Evolutionary conservation across 108 stramenopile genomes (phyloP).

Genomic region (Cyclotella baltica): DNA sequence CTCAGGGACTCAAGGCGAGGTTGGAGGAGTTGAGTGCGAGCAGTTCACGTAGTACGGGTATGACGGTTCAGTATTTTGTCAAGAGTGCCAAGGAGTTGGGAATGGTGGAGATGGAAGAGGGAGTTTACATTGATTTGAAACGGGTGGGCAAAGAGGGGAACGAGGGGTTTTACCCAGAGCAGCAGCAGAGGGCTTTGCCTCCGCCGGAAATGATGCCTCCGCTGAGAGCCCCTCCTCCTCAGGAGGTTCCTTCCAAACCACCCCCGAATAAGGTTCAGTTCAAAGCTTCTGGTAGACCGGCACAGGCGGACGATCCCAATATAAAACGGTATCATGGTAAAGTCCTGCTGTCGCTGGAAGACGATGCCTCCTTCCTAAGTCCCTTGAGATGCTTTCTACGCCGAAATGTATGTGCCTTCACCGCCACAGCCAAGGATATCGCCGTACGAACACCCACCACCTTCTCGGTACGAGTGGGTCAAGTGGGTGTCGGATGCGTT

Average conservation of each 20-base stretch:
- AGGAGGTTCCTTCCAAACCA: neutral
- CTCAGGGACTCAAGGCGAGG: conserved; percentile 66
- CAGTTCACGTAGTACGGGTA: conserved; percentile 87
- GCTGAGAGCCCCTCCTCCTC: neutral
- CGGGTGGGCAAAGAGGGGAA: conserved; percentile 41
- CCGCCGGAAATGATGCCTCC: neutral
- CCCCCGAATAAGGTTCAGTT: conserved; percentile 17
- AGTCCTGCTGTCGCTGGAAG: conserved; percentile 63
- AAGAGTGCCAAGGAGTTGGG: conserved; percentile 77
- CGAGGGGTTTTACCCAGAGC: neutral
- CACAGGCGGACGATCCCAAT: neutral
- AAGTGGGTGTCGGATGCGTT: conserved; percentile 66
- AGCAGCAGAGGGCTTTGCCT: neutral
- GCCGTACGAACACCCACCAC: conserved; percentile 89
- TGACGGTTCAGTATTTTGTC: conserved; percentile 92
- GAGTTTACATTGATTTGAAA: conserved; percentile 63
- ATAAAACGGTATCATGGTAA: conserved; percentile 63
- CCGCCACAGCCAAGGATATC: conserved; percentile 86
- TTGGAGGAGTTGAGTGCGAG: conserved; percentile 74
- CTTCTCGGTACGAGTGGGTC: conserved; percentile 64
- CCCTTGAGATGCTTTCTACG: conserved; percentile 90
- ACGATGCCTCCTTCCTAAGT: conserved; percentile 76
- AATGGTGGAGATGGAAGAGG: conserved; percentile 76
- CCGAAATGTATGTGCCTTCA: conserved; percentile 85
- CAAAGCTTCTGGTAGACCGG: neutral